phyloP scores from a whole-genome alignment of 805 yeast species.

The Nakazawaea pomicola region DNA sequence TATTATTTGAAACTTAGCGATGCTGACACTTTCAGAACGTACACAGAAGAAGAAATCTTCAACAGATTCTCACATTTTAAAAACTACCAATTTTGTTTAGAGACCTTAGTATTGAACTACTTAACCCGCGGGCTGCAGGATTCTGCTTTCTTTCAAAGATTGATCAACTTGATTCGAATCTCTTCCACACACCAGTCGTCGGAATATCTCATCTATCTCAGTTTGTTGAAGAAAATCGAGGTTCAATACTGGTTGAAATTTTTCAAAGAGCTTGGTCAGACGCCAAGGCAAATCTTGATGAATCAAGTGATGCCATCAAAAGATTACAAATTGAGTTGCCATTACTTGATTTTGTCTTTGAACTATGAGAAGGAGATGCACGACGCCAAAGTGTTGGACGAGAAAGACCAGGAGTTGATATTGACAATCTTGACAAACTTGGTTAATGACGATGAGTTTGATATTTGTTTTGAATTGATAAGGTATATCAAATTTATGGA shows the following conservation, averaged over 20 bases:
- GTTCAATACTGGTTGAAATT: slow-evolving; percentile 45
- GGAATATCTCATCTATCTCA: slow-evolving; percentile 36
- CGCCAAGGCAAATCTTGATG: slow-evolving; percentile 41
- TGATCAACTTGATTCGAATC: slow-evolving; percentile 27
- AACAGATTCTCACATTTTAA: slow-evolving; percentile 33
- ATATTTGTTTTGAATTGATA: slow-evolving; percentile 49
- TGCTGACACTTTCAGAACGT: neutral
- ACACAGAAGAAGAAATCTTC: slow-evolving; percentile 15
- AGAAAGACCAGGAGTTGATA: slow-evolving; percentile 35
- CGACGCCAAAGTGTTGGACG: slow-evolving; percentile 12
- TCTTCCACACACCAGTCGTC: slow-evolving; percentile 2
- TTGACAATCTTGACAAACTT: slow-evolving; percentile 39
- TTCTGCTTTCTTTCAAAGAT: slow-evolving; percentile 21
- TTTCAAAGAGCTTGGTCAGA: slow-evolving; percentile 33
- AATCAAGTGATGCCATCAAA: slow-evolving; percentile 31
- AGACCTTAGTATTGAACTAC: slow-evolving; percentile 39
- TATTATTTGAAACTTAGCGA: slow-evolving; percentile 31
- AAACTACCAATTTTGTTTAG: slow-evolving; percentile 45
- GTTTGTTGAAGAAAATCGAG: slow-evolving; percentile 51
- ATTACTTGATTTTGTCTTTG: slow-evolving; percentile 46
- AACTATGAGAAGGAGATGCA: slow-evolving; percentile 38
- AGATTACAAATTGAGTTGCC: slow-evolving; percentile 45
- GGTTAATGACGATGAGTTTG: slow-evolving; percentile 37
- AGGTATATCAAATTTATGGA: slow-evolving; percentile 48
- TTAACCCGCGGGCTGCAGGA: slow-evolving; percentile 8